A percentile compares a stretch with the other conserved stretches of the same genome.
phyloP scores from a whole-genome alignment of 768 basidiomycete species.

The Suillus plorans region DNA sequence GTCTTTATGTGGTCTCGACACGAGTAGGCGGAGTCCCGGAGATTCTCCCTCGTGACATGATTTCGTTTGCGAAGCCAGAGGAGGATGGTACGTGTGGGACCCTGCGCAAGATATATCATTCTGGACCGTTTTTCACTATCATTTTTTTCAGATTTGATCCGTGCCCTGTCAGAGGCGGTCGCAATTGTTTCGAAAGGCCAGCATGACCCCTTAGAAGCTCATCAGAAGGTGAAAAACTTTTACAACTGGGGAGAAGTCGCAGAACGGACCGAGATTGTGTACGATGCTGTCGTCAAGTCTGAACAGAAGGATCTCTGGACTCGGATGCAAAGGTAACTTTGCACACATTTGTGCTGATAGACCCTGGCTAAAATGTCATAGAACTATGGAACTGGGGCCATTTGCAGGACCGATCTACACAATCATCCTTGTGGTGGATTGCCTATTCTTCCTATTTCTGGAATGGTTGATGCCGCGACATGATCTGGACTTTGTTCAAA shows the following conservation, averaged over 20 bases:
- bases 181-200: constrained; percentile 58
- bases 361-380: constrained; percentile 23
- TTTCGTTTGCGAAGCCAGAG: constrained; percentile 91
- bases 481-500: constrained; percentile 70
- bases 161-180: constrained; percentile 82
- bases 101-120: neutral
- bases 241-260: constrained; percentile 88
- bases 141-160: constrained; percentile 65
- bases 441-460: constrained; percentile 80
- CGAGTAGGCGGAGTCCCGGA: constrained; percentile 95
- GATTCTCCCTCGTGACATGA: constrained; percentile 91
- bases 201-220: constrained; percentile 76
- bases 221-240: constrained; percentile 74
- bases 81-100: constrained; percentile 71
- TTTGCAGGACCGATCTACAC: constrained; percentile 88
- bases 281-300: constrained; percentile 61
- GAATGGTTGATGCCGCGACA: constrained; percentile 84
- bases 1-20: constrained; percentile 92
- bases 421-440: constrained; percentile 85
- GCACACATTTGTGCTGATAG: neutral
- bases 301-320: constrained; percentile 72
- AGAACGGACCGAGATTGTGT: constrained; percentile 80
- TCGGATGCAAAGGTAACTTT: constrained; percentile 67
- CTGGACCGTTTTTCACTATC: neutral
- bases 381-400: constrained; percentile 75